These are phyloP conservation scores for Haplosporangium gracile DNA, from an alignment of 192 early-diverging fungal genomes.

Conservation along the genomic window DNA sequence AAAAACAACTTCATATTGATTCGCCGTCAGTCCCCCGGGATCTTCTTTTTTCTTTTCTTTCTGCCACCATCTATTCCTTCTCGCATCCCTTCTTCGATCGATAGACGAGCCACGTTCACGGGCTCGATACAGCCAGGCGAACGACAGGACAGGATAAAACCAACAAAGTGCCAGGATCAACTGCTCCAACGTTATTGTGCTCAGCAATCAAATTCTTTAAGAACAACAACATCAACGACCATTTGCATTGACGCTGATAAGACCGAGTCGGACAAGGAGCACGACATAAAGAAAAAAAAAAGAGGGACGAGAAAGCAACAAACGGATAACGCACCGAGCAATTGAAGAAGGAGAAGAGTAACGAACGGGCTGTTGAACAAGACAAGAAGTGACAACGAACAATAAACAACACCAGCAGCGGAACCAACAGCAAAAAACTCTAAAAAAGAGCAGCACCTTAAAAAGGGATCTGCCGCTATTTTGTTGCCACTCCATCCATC, in stretches of 20 bases:
- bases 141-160: background rate
- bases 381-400: background rate
- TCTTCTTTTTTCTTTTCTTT: no score
- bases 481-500: constrained; percentile 6
- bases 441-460: background rate
- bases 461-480: background rate
- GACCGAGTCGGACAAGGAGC: background rate
- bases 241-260: background rate
- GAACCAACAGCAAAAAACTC: background rate
- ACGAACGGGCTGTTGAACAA: background rate
- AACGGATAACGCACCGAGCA: background rate
- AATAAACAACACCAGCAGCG: background rate
- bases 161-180: background rate
- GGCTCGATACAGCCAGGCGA: background rate
- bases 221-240: background rate
- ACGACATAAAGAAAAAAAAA: constrained; percentile 4
- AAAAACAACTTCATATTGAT: background rate
- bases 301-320: background rate
- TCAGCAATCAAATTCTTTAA: background rate
- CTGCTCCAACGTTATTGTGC: background rate
- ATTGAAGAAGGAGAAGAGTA: background rate
- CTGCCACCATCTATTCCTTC: background rate
- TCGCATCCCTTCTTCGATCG: background rate
- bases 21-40: background rate
- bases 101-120: background rate